Evolutionary conservation across 192 early-diverging fungal genomes (phyloP), one percentile per base, ranked within the genome.

Genomic region (Ambispora gerdemannii): DNA sequence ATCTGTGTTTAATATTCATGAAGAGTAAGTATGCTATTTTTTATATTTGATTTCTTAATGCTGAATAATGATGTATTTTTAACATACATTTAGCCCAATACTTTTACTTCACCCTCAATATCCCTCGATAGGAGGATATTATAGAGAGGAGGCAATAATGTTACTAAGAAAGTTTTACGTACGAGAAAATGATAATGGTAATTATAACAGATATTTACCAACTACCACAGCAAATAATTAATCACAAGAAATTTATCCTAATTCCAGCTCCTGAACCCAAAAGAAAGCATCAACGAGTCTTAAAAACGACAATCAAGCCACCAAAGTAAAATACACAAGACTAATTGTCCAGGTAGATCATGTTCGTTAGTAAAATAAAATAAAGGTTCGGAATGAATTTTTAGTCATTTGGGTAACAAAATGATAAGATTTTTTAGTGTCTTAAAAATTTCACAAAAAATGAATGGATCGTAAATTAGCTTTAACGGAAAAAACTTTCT

Each of bases 91-190:
- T 74, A 74, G 52, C 28, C 49, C 74, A 32, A 49, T 58, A 6
- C 58, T 71, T 11, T 28, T 7, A 31, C 36, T 70, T 13, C 87
- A 86, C 8, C 65, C 60, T 22, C 36, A 76, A 0, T 95, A 93
- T 68, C 55, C 63, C 15, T 85, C 86, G 0, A 80, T 88, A 69
- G 85, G 86, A 20, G 95, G 95, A 7, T 83, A 86, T 55, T 86
- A 77, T 36, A 73, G 80, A 34, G 90, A 93, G 28, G 91, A 97
- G 74, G 93, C 95, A 17, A 88, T 99, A 34, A 75, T 94, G 49
- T 73, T 96, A 55, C 77, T 99, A 36, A 79, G 96, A 31, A 87
- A 86, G 73, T 99, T 99, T 72, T 99, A 98, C 79, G 77, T 99
- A 13, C 82, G 89, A 33, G 95, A 99, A 70, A 99, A 99, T 70